Evolutionary conservation across 352 stramenopile species (phyloP).

Genomic region (Phytopythium oedochilum): DNA sequence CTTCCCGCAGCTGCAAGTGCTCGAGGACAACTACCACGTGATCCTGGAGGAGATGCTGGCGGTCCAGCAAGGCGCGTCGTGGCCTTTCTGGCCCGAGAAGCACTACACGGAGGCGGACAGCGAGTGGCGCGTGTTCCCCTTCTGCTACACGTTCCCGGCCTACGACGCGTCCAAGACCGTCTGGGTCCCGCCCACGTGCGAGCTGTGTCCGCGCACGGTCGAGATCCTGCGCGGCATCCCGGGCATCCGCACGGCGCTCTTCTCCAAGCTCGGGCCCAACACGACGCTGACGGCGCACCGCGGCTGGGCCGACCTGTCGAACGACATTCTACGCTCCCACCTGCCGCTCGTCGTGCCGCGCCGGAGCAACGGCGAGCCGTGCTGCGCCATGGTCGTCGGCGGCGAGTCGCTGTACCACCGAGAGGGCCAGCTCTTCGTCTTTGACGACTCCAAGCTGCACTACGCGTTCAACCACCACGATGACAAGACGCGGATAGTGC

Average conservation of each 20-base stretch:
- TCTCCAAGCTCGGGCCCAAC: constrained; percentile 83
- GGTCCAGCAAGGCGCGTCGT: constrained; percentile 49
- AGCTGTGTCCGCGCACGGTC: constrained; percentile 75
- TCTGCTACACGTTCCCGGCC: constrained; percentile 89
- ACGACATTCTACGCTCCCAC: constrained; percentile 86
- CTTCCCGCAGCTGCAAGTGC: constrained; percentile 71
- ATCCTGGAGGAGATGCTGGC: constrained; percentile 78
- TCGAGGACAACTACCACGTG: constrained; percentile 62
- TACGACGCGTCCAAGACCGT: constrained; percentile 78
- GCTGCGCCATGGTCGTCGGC: constrained; percentile 77
- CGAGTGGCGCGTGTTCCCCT: constrained; percentile 86
- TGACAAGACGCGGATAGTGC: constrained; percentile 58
- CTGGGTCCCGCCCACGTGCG: constrained; percentile 76
- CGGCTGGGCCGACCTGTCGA: constrained; percentile 87
- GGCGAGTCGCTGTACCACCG: constrained; percentile 63
- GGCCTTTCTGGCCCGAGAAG: constrained; percentile 85
- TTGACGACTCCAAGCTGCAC: constrained; percentile 91
- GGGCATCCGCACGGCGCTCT: constrained; percentile 80
- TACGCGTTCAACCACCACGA: constrained; percentile 81
- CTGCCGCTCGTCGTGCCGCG: constrained; percentile 64
- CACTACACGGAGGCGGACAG: constrained; percentile 71
- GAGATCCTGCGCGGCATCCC: constrained; percentile 60
- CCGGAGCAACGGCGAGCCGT: constrained; percentile 41
- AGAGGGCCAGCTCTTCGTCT: constrained; percentile 83
- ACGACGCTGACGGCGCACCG: constrained; percentile 69